Percentiles rank a stretch among this genome's conserved stretches.
These are phyloP conservation scores for Selaginella tamariscina DNA, from an alignment of 75 land plant species.

Conservation along the genomic window DNA sequence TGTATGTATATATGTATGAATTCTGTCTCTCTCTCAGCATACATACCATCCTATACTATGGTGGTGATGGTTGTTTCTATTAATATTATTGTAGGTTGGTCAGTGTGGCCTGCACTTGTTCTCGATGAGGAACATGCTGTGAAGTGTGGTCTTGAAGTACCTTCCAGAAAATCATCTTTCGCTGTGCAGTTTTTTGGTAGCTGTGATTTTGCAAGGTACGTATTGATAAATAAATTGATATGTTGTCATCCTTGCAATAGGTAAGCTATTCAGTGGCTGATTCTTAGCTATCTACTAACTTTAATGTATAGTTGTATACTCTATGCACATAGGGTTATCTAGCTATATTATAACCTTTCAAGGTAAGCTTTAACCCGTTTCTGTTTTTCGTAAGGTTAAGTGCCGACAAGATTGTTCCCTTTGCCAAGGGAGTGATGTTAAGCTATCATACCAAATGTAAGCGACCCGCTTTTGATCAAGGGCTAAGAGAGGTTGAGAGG, in stretches of 20 bases:
- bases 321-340: too few species aligned
- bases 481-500: conserved; percentile 69
- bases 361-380: neutral
- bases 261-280: too few species aligned
- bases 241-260: too few species aligned
- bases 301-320: too few species aligned
- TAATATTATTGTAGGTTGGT: conserved; percentile 55
- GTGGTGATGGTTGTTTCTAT: too few species aligned
- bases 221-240: too few species aligned
- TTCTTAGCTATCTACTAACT: too few species aligned
- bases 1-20: too few species aligned
- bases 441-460: conserved; percentile 67
- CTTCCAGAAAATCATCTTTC: conserved; percentile 20
- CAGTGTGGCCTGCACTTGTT: conserved; percentile 94
- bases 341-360: too few species aligned
- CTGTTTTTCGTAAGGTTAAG: conserved; percentile 37
- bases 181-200: conserved; percentile 92
- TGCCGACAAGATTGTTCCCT: conserved; percentile 45
- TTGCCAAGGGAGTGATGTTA: conserved; percentile 58
- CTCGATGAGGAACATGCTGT: conserved; percentile 57
- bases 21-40: too few species aligned
- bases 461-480: conserved; percentile 42
- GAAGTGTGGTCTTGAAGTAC: conserved; percentile 40
- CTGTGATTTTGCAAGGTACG: conserved; percentile 89
- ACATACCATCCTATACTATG: too few species aligned